Conservation (phyloP, 257 asterid genomes). For the Jacaranda mimosifolia region DNA sequence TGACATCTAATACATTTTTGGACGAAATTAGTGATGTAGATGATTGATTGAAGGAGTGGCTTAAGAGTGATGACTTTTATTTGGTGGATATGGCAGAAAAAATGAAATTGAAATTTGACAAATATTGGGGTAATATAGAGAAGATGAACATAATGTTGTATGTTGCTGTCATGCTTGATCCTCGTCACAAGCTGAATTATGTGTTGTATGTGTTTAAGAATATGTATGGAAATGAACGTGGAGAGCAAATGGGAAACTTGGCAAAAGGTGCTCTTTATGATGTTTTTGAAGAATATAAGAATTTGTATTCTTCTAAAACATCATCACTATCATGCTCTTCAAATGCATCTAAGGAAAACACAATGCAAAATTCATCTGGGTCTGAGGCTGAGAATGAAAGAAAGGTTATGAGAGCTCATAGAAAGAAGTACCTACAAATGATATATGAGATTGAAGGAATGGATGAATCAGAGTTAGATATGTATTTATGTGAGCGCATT, state of each 20-base stretch:
- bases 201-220: not conserved
- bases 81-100: no score
- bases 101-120: not conserved
- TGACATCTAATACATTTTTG: slow-evolving; percentile 12
- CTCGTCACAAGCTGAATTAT: slow-evolving; percentile 2
- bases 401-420: not conserved
- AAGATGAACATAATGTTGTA: slow-evolving; percentile 18
- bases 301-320: not conserved
- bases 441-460: not conserved
- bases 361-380: not conserved
- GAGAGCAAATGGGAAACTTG: not conserved
- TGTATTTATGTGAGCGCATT: not conserved
- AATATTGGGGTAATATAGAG: slow-evolving; percentile 11
- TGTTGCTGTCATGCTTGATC: slow-evolving; percentile 12
- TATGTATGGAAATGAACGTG: slow-evolving; percentile 13
- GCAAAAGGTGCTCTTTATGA: slow-evolving; percentile 15
- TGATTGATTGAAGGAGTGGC: slow-evolving; percentile 7
- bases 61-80: no score
- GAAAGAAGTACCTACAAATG: not conserved
- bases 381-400: not conserved
- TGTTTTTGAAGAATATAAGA: slow-evolving; percentile 24
- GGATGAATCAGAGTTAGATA: slow-evolving; percentile 3
- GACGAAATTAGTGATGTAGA: slow-evolving; percentile 9
- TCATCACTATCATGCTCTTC: not conserved
- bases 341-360: no score